These are phyloP conservation scores for Cylindrodendrum hubeiense DNA, from an alignment of 2,329 filamentous ascomycete genomes.

Conservation along the genomic window DNA sequence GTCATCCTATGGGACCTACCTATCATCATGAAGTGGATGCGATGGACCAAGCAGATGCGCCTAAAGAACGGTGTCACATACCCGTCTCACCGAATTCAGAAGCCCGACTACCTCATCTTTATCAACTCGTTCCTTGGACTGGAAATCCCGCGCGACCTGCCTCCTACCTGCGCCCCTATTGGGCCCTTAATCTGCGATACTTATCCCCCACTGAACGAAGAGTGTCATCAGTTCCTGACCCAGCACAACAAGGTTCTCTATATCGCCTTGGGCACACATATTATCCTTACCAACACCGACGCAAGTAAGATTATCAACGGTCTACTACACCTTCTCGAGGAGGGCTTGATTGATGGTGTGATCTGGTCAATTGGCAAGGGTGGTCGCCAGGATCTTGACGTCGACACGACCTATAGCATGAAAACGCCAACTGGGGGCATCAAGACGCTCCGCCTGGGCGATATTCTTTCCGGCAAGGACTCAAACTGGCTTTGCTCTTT, in stretches of 20 bases:
- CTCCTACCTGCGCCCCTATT: conserved; percentile 51
- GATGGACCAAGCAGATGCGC: conserved; percentile 50
- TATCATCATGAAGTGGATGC: conserved; percentile 43
- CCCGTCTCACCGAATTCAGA: conserved; percentile 41
- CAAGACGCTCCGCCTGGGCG: conserved; percentile 4
- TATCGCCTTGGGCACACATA: conserved; percentile 55
- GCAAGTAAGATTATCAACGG: conserved; percentile 46
- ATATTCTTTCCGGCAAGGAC: conserved; percentile 41
- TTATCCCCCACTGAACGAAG: conserved; percentile 45
- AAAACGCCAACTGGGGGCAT: not conserved
- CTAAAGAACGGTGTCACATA: conserved; percentile 46
- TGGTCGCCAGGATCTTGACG: conserved; percentile 35
- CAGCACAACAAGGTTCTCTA: conserved; percentile 48
- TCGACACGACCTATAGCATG: not conserved
- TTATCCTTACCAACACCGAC: conserved; percentile 44
- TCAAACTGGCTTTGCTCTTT: conserved; percentile 43
- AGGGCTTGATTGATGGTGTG: conserved; percentile 49
- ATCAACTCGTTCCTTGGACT: conserved; percentile 58
- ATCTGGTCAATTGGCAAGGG: conserved; percentile 50
- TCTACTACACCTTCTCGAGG: conserved; percentile 34
- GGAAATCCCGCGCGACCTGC: conserved; percentile 55
- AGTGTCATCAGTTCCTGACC: conserved; percentile 44
- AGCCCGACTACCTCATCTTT: conserved; percentile 55
- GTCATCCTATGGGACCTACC: conserved; percentile 47
- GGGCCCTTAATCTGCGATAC: conserved; percentile 53